Conservation (phyloP, 495 filamentous ascomycete genomes). For the Annulohypoxylon stygium region DNA sequence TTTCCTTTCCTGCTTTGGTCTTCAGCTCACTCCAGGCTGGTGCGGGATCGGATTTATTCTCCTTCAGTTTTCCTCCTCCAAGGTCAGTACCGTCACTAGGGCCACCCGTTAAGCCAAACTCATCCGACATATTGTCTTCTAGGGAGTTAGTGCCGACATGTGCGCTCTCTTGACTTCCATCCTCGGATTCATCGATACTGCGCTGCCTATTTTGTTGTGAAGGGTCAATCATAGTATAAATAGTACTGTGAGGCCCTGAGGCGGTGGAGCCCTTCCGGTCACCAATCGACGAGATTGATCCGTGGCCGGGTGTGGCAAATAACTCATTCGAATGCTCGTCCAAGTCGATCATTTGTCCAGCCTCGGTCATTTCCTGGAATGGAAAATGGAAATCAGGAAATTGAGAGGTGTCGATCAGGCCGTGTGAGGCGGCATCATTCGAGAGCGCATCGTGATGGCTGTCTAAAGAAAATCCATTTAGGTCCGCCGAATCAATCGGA, state of each 20-base stretch:
- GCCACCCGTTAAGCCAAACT: conserved; percentile 63
- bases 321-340: conserved; percentile 58
- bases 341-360: conserved; percentile 57
- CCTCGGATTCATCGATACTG: conserved; percentile 61
- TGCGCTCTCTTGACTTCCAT: conserved; percentile 62
- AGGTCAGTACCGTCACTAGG: conserved; percentile 64
- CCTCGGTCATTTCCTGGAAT: conserved; percentile 56
- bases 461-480: conserved; percentile 53
- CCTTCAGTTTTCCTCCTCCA: conserved; percentile 63
- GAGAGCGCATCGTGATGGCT: conserved; percentile 47
- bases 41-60: conserved; percentile 68
- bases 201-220: conserved; percentile 45
- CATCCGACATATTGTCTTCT: conserved; percentile 65
- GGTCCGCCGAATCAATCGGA: conserved; percentile 43
- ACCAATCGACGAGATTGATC: conserved; percentile 56
- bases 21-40: conserved; percentile 96
- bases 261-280: conserved; percentile 58
- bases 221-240: conserved; percentile 37
- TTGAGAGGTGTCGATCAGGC: conserved; percentile 53
- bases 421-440: conserved; percentile 40
- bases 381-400: conserved; percentile 63
- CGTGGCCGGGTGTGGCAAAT: conserved; percentile 53
- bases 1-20: conserved; percentile 97
- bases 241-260: conserved; percentile 45
- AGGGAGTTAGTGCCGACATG: conserved; percentile 60